Evolutionary conservation across 75 land plant species (phyloP).

Genomic region (Pseudotsuga menziesii): DNA sequence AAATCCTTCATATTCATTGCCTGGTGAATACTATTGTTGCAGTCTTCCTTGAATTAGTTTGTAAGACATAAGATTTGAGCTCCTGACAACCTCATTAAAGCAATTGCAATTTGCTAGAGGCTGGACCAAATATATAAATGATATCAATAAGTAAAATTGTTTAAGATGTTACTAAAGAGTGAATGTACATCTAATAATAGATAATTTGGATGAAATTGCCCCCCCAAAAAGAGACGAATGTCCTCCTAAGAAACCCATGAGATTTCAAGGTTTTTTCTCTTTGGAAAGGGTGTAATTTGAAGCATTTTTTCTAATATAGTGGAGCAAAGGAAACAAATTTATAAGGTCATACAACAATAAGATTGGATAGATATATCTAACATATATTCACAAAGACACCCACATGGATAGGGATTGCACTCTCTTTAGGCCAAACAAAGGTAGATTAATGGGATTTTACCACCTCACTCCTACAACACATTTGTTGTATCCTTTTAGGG

Average conservation of each 20-base stretch:
- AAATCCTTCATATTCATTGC: neutral
- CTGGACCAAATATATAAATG: neutral
- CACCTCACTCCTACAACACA: too few relatives aligned
- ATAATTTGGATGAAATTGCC: neutral
- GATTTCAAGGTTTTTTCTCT: neutral
- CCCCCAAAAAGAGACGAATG: neutral
- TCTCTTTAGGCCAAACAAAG: too few relatives aligned
- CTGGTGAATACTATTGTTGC: neutral
- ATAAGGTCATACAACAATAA: neutral
- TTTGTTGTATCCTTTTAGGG: too few relatives aligned
- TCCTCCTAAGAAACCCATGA: neutral
- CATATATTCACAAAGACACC: neutral
- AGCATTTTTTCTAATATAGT: neutral
- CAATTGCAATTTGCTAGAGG: neutral
- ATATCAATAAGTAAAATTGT: conserved; percentile 3
- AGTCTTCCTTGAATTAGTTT: neutral
- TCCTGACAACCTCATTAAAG: neutral
- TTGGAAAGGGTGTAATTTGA: neutral
- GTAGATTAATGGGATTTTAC: too few relatives aligned
- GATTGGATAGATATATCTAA: neutral
- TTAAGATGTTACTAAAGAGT: neutral
- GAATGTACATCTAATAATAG: neutral
- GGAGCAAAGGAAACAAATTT: neutral
- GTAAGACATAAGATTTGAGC: neutral
- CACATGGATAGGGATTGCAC: too few relatives aligned